Percentiles rank a stretch among this genome's conserved stretches.
These are phyloP conservation scores for Phytophthora chlamydospora DNA, from an alignment of 352 stramenopile genomes.

Conservation along the genomic window DNA sequence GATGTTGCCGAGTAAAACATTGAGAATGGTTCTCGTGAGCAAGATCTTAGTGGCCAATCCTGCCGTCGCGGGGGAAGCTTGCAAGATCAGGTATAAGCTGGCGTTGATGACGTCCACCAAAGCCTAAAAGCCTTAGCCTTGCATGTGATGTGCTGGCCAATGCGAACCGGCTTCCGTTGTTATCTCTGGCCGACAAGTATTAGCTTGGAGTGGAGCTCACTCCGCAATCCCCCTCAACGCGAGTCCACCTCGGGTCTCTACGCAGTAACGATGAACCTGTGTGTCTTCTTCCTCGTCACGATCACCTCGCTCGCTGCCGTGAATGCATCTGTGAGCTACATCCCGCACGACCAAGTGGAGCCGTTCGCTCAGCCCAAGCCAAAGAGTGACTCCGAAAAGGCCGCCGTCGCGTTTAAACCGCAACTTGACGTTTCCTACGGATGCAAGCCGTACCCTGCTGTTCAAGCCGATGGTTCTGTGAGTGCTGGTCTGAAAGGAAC, in stretches of 20 bases:
- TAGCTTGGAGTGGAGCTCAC: too few species aligned
- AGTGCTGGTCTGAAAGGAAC: constrained; percentile 2
- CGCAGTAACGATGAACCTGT: constrained; percentile 11
- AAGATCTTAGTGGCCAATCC: too few species aligned
- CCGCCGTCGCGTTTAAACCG: constrained; percentile 19
- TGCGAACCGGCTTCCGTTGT: too few species aligned
- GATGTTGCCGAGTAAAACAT: too few species aligned
- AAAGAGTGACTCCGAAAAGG: constrained; percentile 12
- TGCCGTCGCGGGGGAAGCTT: too few species aligned
- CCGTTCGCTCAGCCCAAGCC: constrained; percentile 15
- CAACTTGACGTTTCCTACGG: constrained; percentile 16
- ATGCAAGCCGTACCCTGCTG: constrained; percentile 16
- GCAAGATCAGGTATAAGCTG: too few species aligned
- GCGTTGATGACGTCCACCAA: too few species aligned
- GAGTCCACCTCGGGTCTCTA: background rate
- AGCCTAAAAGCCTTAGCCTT: too few species aligned
- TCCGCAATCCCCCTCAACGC: background rate
- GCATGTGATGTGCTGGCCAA: too few species aligned
- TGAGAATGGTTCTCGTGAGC: too few species aligned
- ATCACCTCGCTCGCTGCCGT: background rate
- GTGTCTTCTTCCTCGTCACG: background rate
- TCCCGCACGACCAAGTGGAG: constrained; percentile 16
- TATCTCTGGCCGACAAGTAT: too few species aligned
- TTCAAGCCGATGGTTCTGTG: constrained; percentile 6
- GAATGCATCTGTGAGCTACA: constrained; percentile 11